Evolutionary conservation across 495 filamentous ascomycete genomes (phyloP).

Genomic region (Wilcoxina mikolae): DNA sequence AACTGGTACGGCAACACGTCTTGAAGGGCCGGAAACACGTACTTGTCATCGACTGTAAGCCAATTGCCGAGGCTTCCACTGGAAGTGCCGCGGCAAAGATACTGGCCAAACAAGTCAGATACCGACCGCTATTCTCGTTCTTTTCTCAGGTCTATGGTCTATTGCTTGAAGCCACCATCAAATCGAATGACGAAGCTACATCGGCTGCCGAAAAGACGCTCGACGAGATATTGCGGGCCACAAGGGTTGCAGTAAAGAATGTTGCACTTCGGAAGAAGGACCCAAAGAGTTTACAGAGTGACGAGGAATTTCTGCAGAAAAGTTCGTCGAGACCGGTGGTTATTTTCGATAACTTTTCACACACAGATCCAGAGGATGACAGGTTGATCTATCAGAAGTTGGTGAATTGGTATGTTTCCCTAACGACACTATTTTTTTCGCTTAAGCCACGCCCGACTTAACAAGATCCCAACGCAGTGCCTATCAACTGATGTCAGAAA

Average conservation of each 20-base stretch:
- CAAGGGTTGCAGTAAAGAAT: slow-evolving; percentile 58
- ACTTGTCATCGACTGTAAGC: slow-evolving; percentile 82
- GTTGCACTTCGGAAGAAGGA: slow-evolving; percentile 61
- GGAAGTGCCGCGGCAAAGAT: slow-evolving; percentile 70
- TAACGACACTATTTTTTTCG: too few relatives aligned
- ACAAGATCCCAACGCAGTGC: slow-evolving; percentile 37
- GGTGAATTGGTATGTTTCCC: slow-evolving; percentile 46
- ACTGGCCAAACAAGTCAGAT: slow-evolving; percentile 72
- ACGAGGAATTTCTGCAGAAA: slow-evolving; percentile 80
- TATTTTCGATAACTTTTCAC: slow-evolving; percentile 86
- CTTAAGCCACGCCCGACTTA: slow-evolving; percentile 8
- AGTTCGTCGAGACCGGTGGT: slow-evolving; percentile 83
- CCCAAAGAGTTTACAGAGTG: slow-evolving; percentile 56
- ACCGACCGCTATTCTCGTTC: slow-evolving; percentile 87
- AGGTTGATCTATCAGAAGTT: slow-evolving; percentile 77
- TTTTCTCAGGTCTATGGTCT: slow-evolving; percentile 84
- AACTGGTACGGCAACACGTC: slow-evolving; percentile 70
- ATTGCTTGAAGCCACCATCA: background rate
- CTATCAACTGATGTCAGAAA: slow-evolving; percentile 61
- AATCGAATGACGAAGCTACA: background rate
- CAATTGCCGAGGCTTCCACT: slow-evolving; percentile 76
- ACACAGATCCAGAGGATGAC: slow-evolving; percentile 47
- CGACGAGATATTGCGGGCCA: slow-evolving; percentile 77
- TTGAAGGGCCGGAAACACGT: slow-evolving; percentile 61
- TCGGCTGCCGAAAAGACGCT: slow-evolving; percentile 59